Evolutionary conservation across 2,329 filamentous ascomycete genomes (phyloP).

Genomic region (Curvularia lunata): DNA sequence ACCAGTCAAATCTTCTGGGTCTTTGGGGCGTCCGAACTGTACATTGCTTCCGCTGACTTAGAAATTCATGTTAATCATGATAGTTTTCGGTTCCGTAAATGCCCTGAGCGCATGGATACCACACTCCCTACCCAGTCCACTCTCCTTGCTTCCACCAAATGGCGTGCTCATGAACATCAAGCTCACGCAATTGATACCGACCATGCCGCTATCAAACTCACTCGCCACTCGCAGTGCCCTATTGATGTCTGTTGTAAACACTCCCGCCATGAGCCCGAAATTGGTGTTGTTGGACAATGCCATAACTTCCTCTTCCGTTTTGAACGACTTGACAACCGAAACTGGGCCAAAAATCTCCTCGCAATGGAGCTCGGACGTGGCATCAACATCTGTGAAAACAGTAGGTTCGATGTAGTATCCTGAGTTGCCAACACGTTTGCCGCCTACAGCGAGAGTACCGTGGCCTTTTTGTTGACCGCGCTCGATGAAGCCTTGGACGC

Average conservation of each 20-base stretch:
- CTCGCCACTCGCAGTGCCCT: slow-evolving; percentile 42
- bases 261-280: slow-evolving; percentile 48
- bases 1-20: too few species aligned
- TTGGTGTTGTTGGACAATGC: slow-evolving; percentile 48
- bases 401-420: slow-evolving; percentile 47
- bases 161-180: slow-evolving; percentile 51
- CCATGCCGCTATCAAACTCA: slow-evolving; percentile 46
- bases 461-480: slow-evolving; percentile 37
- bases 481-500: slow-evolving; percentile 47
- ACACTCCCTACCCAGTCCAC: slow-evolving; percentile 58
- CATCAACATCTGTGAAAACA: slow-evolving; percentile 45
- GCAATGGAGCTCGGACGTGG: slow-evolving; percentile 44
- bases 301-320: slow-evolving; percentile 50
- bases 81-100: slow-evolving; percentile 60
- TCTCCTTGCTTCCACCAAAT: slow-evolving; percentile 60
- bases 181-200: slow-evolving; percentile 44
- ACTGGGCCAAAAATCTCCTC: slow-evolving; percentile 51
- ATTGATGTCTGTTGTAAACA: slow-evolving; percentile 51
- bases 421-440: slow-evolving; percentile 39
- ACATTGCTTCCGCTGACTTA: slow-evolving; percentile 12
- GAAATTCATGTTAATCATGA: slow-evolving; percentile 54
- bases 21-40: too few species aligned
- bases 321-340: slow-evolving; percentile 44
- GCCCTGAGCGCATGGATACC: slow-evolving; percentile 56
- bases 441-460: slow-evolving; percentile 44